Percentiles rank a stretch among this genome's conserved stretches.
Conservation (phyloP, 805 yeast genomes). For the Saturnispora kantuleensis region DNA sequence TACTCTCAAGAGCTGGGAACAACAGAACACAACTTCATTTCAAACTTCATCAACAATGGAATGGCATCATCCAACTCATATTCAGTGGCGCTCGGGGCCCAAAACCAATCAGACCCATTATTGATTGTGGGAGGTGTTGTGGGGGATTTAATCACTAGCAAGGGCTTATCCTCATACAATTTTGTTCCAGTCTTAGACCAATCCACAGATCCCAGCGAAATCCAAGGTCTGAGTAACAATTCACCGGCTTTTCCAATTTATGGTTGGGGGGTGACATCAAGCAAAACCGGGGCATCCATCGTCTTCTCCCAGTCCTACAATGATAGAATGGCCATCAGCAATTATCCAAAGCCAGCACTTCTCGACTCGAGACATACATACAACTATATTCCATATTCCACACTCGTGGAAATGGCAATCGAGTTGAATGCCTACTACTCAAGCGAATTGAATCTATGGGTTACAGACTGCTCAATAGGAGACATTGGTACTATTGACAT, state of each 20-base stretch:
- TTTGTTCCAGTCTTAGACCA: slow-evolving; percentile 34
- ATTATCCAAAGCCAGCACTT: slow-evolving; percentile 40
- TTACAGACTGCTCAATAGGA: slow-evolving; percentile 49
- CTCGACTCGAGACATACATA: slow-evolving; percentile 46
- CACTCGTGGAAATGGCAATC: slow-evolving; percentile 52
- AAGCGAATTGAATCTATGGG: slow-evolving; percentile 40
- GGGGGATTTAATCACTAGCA: slow-evolving; percentile 34
- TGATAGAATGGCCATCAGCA: slow-evolving; percentile 30
- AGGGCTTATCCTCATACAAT: slow-evolving; percentile 35
- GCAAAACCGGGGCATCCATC: slow-evolving; percentile 18
- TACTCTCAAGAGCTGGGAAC: slow-evolving; percentile 13
- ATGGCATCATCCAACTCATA: slow-evolving; percentile 32
- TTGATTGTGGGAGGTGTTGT: slow-evolving; percentile 54
- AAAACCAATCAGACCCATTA: slow-evolving; percentile 22
- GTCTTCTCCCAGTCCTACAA: slow-evolving; percentile 26
- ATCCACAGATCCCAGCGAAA: slow-evolving; percentile 5
- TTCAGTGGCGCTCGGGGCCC: slow-evolving; percentile 32
- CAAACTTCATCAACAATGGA: slow-evolving; percentile 22
- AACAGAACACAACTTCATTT: slow-evolving; percentile 25
- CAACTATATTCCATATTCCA: slow-evolving; percentile 44
- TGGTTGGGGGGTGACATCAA: slow-evolving; percentile 32
- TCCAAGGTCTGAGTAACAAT: slow-evolving; percentile 13
- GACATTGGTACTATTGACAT: slow-evolving; percentile 43
- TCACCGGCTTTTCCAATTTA: slow-evolving; percentile 39
- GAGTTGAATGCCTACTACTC: slow-evolving; percentile 61